Evolutionary conservation across 345 rosid genomes (phyloP), one percentile per base, ranked within the genome.

Genomic region (Pugionium dolabratum): DNA sequence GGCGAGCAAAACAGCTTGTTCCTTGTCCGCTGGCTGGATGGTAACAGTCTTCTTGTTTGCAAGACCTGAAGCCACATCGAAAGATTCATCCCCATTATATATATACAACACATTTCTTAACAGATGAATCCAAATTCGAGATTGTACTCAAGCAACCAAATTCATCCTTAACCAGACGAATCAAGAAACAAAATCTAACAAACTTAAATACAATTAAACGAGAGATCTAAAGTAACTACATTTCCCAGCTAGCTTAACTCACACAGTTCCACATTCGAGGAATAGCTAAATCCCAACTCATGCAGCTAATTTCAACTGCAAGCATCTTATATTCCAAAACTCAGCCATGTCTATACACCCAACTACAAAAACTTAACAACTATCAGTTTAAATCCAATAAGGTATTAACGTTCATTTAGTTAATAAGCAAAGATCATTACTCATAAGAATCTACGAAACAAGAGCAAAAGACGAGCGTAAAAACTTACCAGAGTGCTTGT

Each of bases 11-110:
- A 89, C 83, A 35, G 77, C 73, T 55, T 72, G 81, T 9, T 89
- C 98, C 74, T 85, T 80, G 9, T 71, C 86, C 11, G 79, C 93
- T 18, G 76, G 48, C 81, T 82, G 96, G 73, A 92, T 80, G 8
- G 85, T 80, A 8, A 89, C 88, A 0, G 98, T 87, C 68, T 86
- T 87, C 62, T 72, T 78, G 82, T 89, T 92, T 25, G 97, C 89
- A 84, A 92, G 75, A 11, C 95, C 95, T 90, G 28, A 46, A 39
- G 0, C 8, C 42, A 62, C 43, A 46, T 10, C 5, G 3, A 65
- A 33, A 42, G n/a, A 42, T 18, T 18, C 18, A 18, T 18, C n/a
- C 11, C 25, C 18, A 18, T 18, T 18, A 18, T 18, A 18, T 25
- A 4, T 0, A 5, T 11, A 30, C 9, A 9, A 2, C 29, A 49